These are phyloP conservation scores for Gastrolobium villosum DNA, from an alignment of 306 rosid species.

Conservation along the genomic window DNA sequence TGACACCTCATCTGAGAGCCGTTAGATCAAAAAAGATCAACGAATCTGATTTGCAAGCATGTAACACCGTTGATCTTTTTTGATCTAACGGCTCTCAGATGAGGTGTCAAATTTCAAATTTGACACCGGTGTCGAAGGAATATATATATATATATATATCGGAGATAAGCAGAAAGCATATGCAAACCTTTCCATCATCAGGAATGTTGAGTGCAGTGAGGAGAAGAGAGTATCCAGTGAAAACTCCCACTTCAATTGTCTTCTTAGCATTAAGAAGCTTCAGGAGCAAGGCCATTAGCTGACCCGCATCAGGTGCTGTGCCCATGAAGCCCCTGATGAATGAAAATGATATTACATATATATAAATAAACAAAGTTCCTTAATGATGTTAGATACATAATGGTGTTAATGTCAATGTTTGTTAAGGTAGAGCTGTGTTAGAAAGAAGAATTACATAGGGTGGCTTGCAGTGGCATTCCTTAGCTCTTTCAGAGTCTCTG, in stretches of 20 bases:
- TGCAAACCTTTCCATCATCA: constrained; percentile 61
- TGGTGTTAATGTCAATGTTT: not conserved
- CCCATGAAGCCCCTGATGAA: constrained; percentile 48
- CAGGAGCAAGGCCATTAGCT: constrained; percentile 46
- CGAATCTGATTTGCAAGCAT: too few relatives aligned
- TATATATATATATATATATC: too few relatives aligned
- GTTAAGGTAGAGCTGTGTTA: not conserved
- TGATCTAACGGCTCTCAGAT: too few relatives aligned
- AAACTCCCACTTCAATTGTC: constrained; percentile 72
- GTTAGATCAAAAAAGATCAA: too few relatives aligned
- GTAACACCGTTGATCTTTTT: too few relatives aligned
- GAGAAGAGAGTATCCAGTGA: constrained; percentile 77
- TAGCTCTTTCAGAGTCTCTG: constrained; percentile 53
- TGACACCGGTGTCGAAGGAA: too few relatives aligned
- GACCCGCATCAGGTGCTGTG: constrained; percentile 53
- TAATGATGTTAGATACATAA: too few relatives aligned
- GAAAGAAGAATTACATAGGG: constrained; percentile 45
- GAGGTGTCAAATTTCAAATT: too few relatives aligned
- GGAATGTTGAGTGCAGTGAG: constrained; percentile 73
- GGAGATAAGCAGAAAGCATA: too few relatives aligned
- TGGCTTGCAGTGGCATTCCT: constrained; percentile 46
- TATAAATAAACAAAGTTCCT: too few relatives aligned
- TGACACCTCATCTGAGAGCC: too few relatives aligned
- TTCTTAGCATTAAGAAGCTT: constrained; percentile 51
- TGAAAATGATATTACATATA: not conserved